Evolutionary conservation across 352 stramenopile genomes (phyloP).

Genomic region (Aphanomyces invadans): DNA sequence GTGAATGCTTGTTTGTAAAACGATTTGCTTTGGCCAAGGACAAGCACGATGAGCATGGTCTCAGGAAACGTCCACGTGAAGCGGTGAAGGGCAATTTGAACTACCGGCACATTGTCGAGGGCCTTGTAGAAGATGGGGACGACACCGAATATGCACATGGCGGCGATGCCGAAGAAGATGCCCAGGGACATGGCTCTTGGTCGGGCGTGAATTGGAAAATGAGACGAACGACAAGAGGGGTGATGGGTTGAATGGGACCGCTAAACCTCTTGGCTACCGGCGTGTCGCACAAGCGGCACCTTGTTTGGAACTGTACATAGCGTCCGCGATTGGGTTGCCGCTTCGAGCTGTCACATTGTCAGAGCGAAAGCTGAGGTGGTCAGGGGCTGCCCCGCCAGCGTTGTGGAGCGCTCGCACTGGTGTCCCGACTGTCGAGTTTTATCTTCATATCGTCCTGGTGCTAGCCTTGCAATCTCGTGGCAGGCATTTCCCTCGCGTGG

Average conservation of each 20-base stretch:
- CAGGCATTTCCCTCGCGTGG: too few species aligned
- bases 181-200: not conserved
- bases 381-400: not conserved
- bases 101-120: not conserved
- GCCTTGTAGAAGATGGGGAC: constrained; percentile 11
- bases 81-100: constrained; percentile 16
- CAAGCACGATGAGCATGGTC: constrained; percentile 3
- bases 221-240: too few species aligned
- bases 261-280: too few species aligned
- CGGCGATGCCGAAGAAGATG: not conserved
- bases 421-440: too few species aligned
- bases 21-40: not conserved
- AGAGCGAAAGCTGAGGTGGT: not conserved
- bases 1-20: not conserved
- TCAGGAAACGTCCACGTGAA: constrained; percentile 13
- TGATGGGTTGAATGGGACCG: too few species aligned
- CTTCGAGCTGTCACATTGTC: not conserved
- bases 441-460: too few species aligned
- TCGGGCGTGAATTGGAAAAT: too few species aligned
- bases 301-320: not conserved
- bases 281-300: too few species aligned
- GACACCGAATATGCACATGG: not conserved
- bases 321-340: not conserved
- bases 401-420: not conserved
- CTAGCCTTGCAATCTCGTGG: not conserved